Percentiles rank a stretch among this genome's conserved stretches.
Conservation (phyloP, 129 eudicot genomes). For the Scalesia atractyloides region DNA sequence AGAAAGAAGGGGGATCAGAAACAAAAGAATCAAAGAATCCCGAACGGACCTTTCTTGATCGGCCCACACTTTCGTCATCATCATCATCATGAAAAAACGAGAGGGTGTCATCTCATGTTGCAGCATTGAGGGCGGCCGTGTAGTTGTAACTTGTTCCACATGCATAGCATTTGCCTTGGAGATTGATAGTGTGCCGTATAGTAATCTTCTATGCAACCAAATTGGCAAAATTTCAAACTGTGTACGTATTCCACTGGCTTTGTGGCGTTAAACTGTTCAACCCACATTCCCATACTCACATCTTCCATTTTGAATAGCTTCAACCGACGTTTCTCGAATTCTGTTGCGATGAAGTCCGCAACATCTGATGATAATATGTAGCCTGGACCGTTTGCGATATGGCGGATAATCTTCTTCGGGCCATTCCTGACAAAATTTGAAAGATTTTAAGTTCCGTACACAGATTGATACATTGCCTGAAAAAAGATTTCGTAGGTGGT, state of each 20-base stretch:
- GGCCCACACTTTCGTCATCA: slow-evolving; percentile 18
- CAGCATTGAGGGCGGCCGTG: slow-evolving; percentile 78
- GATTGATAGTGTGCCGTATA: slow-evolving; percentile 93
- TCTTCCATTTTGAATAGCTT: slow-evolving; percentile 97
- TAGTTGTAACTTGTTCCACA: slow-evolving; percentile 75
- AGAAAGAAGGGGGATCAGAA: slow-evolving; percentile 33
- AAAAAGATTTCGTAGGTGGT: not conserved
- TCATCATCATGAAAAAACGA: not conserved
- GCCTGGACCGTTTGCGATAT: slow-evolving; percentile 91
- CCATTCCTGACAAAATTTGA: slow-evolving; percentile 66
- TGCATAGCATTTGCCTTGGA: slow-evolving; percentile 88
- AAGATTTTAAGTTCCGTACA: not conserved
- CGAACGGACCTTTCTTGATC: slow-evolving; percentile 30
- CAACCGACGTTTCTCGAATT: slow-evolving; percentile 68
- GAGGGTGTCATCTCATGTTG: slow-evolving; percentile 68
- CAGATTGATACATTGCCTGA: not conserved
- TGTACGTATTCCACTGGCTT: slow-evolving; percentile 77
- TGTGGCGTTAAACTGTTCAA: slow-evolving; percentile 65
- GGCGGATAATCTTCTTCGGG: slow-evolving; percentile 92
- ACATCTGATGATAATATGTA: slow-evolving; percentile 83
- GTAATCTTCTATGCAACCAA: slow-evolving; percentile 83
- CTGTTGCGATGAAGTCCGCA: slow-evolving; percentile 61
- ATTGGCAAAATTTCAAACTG: slow-evolving; percentile 83
- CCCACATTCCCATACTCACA: slow-evolving; percentile 99
- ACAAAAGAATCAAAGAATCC: slow-evolving; percentile 41